Evolutionary conservation across 768 basidiomycete genomes (phyloP), one percentile per base, ranked within the genome.

Genomic region (Cubamyces lactineus): DNA sequence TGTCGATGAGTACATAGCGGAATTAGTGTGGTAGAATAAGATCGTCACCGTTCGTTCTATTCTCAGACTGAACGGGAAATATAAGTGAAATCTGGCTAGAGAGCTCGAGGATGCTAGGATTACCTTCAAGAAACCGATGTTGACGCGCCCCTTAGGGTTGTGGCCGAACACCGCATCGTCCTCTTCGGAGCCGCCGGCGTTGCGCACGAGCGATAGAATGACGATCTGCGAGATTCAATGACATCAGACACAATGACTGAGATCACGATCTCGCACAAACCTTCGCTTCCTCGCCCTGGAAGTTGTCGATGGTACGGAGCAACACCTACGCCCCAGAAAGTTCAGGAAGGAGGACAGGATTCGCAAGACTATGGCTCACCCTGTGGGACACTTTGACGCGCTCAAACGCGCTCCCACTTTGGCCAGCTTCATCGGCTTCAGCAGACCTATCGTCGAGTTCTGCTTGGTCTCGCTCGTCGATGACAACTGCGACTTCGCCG

Each of bases 121-220:
- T 53, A 88, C 90, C 77, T 84, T 89, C 50, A 92, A 75, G 69
- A 92, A 92, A 1, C 91, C 91, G 55, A 92, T 90, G 16, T 74
- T 70, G 4, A 67, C 63, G 9, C 67, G 57, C 1, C 30, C 51
- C 0, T 43, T 41, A 0, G 53, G 19, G 4, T 59, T 59, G 39
- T 46, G 58, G 9, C 46, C 52, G 70, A 73, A 65, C 26, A 79
- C 71, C 34, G 74, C 74, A 1, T 67, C 66, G 2, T 75, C 72
- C 30, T 78, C 76, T 13, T 75, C 75, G 9, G 74, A 73, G 1
- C 78, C 77, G 12, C 89, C 89, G 0, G 83, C 78, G 67, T 92
- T 92, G 48, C 91, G 77, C 9, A 92, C 90, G 16, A 91, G 78
- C 0, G 88, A 90, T 12, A 92, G 75, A 28, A 92, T 88, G 28